Percentiles rank a stretch among this genome's conserved stretches.
Conservation (phyloP, 1,284 basidiomycete species). For the Sphagnurus paluster region DNA sequence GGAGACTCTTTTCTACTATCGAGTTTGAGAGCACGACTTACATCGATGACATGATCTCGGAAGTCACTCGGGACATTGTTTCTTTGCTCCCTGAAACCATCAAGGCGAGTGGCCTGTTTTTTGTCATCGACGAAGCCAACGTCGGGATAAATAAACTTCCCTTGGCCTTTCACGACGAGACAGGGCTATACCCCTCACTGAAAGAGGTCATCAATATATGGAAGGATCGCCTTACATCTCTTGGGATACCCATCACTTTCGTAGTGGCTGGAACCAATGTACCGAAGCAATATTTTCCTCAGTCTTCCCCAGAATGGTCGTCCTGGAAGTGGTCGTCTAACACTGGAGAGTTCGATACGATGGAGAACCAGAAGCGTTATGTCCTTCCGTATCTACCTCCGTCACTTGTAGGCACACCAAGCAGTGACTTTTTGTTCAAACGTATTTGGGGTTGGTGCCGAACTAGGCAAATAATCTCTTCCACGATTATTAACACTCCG, state of each 20-base stretch:
- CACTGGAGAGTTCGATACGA: slow-evolving; percentile 1
- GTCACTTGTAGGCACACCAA: not conserved
- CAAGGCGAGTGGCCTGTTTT: not conserved
- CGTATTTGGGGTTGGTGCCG: not conserved
- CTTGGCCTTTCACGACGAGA: not conserved
- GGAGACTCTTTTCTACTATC: not conserved
- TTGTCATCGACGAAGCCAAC: not conserved
- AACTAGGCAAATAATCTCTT: not conserved
- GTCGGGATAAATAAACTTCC: not conserved
- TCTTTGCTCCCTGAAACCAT: not conserved
- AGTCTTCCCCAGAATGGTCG: not conserved
- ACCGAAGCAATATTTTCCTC: not conserved
- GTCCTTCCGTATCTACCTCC: not conserved
- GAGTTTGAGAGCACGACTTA: not conserved
- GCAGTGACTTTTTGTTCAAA: not conserved
- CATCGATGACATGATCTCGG: not conserved
- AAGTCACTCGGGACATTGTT: not conserved
- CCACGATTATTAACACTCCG: not conserved
- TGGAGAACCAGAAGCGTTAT: not conserved
- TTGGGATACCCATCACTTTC: not conserved
- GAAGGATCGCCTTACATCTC: not conserved
- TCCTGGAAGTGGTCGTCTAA: slow-evolving; percentile 8
- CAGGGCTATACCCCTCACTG: not conserved
- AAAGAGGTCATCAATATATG: not conserved
- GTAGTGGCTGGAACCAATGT: not conserved